Evolutionary conservation across 2,329 filamentous ascomycete genomes (phyloP).

Genomic region (Corynespora cassiicola): DNA sequence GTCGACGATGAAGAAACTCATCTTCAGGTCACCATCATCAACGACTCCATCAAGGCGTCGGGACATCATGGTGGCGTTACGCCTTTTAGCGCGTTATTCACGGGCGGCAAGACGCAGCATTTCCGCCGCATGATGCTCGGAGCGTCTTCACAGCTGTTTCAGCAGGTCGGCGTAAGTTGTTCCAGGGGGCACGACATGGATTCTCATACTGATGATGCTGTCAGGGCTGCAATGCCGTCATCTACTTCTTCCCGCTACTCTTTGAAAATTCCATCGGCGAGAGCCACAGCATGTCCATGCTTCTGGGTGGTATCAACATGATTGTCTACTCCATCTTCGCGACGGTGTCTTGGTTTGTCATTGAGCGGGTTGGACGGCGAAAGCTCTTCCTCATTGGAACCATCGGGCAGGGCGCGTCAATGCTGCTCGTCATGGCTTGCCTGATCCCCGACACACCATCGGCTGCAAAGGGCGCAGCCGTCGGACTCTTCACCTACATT

Average conservation of each 20-base stretch:
- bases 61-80: constrained; percentile 50
- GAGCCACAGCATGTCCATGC: constrained; percentile 48
- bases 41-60: constrained; percentile 60
- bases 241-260: constrained; percentile 52
- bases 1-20: constrained; percentile 64
- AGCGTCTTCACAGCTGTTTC: constrained; percentile 51
- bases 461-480: constrained; percentile 56
- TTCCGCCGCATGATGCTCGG: constrained; percentile 70
- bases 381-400: constrained; percentile 52
- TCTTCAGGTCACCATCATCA: constrained; percentile 68
- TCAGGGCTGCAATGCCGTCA: constrained; percentile 47
- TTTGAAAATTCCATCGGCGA: constrained; percentile 59
- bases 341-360: constrained; percentile 67
- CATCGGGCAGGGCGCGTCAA: constrained; percentile 61
- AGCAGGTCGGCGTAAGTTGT: constrained; percentile 28
- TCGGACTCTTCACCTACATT: constrained; percentile 71
- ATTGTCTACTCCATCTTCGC: constrained; percentile 63
- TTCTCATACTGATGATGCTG: too few relatives aligned
- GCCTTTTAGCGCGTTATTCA: constrained; percentile 62
- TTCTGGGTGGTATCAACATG: constrained; percentile 60
- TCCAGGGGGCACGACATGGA: neutral
- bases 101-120: constrained; percentile 69
- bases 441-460: constrained; percentile 40
- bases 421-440: constrained; percentile 52
- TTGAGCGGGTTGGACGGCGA: constrained; percentile 65